Base-by-base conservation (phyloP, 1,284 basidiomycete genomes). In the Gymnopus androsaceus region DNA sequence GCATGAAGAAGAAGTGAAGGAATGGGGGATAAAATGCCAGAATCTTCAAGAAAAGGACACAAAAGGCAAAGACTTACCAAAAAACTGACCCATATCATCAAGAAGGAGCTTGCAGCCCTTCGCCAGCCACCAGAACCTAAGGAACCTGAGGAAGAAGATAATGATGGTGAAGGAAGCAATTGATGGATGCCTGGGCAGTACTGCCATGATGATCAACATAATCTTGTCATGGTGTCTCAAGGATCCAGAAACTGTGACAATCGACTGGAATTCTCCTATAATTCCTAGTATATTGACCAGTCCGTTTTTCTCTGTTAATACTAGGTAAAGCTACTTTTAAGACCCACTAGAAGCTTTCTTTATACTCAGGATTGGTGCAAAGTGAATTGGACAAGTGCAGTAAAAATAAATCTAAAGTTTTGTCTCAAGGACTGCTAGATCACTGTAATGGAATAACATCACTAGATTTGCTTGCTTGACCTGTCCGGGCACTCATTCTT, bases 1-100 rank as follows among this genome's bases (percentile, higher is more conserved):
- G 44, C 57, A 58, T 17, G 48, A 55, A 17, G 58, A 50, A 33
- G 28, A 19, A 21, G n/a, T n/a, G n/a, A n/a, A n/a, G n/a, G n/a
- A n/a, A n/a, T 34, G 28, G 25, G 11, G 49, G 17, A 28, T 41
- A 38, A 19, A 30, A 4, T 56, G 54, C 19, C 6, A 33, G 30
- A 38, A 8, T 9, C 30, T 30, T 6, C 11, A 15, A 15, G 11
- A 23, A 23, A 41, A 41, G 4, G 21, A 23, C 8, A 53, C 21
- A 25, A 23, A 14, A 15, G 45, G 45, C 21, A n/a, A n/a, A n/a
- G 51, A 53, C 41, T 45, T 44, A 27, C 51, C 51, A 21, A 28
- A 14, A 53, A 36, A 30, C 51, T 41, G 3, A 44, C 15, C n/a
- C 30, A 25, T 17, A 42, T 44, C 4, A 45, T 17, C 8, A 53